Evolutionary conservation across 495 filamentous ascomycete genomes (phyloP), one percentile per base, ranked within the genome.

Genomic region (Hypoxylon lenormandii): DNA sequence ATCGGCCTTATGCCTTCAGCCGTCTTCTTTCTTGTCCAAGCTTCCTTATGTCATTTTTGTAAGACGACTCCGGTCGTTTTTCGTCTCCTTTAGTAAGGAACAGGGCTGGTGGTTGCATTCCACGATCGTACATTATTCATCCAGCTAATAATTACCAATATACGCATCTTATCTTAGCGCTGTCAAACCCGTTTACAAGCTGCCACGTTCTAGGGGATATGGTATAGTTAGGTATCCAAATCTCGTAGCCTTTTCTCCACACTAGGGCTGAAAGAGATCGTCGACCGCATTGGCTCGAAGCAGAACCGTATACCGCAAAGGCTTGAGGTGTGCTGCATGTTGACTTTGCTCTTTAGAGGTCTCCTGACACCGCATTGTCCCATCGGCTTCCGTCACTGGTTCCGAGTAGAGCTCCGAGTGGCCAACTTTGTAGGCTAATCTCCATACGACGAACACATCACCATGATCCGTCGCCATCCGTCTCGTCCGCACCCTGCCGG

Each of bases 401-500:
- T 47, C 58, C 62, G 53, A 66, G 38, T 53, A 61, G 22, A 66
- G 47, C 42, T 48, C 67, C 57, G 61, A 65, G 67, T 65, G 60
- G 56, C 56, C 62, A 71, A 49, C 62, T 2, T 46, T 57, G 57
- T 42, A 61, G 30, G 22, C 56, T 60, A 65, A 56, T 33, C 30
- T 62, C 62, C 68, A 71, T 66, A 58, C 68, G 57, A 71, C 62
- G 59, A 66, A 61, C 68, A 53, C 51, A 71, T 71, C 68, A 66
- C 68, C n/a, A 71, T 54, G 56, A 53, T 64, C 62, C 68, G 57
- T 66, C 68, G 40, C 54, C 52, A 59, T 66, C 68, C 58, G 62
- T 48, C 52, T n/a, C 18, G 54, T 53, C 18, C 68, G 57, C 68
- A 52, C 62, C 36, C 40, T 61, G 21, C 62, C 68, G 58, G 62